phyloP scores from a whole-genome alignment of 352 stramenopile species.

The Globisporangium canariense region DNA sequence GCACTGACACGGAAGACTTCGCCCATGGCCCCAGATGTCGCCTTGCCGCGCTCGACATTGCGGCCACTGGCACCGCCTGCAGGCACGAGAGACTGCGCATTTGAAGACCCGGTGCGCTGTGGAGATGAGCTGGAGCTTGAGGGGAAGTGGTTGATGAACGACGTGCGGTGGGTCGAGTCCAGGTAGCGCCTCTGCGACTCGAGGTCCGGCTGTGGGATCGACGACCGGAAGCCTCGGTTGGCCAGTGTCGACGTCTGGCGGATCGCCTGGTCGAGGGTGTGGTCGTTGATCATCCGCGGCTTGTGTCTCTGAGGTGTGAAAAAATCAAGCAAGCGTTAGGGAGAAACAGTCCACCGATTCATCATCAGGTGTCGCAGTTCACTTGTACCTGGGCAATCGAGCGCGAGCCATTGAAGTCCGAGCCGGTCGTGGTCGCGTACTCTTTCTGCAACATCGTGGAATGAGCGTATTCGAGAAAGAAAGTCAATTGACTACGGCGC shows the following conservation, averaged over 20 bases:
- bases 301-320: slow-evolving; percentile 27
- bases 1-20: slow-evolving; percentile 53
- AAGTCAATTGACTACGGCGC: not conserved
- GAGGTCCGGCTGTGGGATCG: slow-evolving; percentile 46
- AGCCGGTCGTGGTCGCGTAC: slow-evolving; percentile 49
- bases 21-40: slow-evolving; percentile 53
- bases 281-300: slow-evolving; percentile 55
- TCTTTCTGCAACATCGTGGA: slow-evolving; percentile 38
- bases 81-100: slow-evolving; percentile 25
- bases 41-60: slow-evolving; percentile 56
- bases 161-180: slow-evolving; percentile 57
- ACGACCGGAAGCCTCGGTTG: slow-evolving; percentile 42
- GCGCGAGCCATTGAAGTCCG: slow-evolving; percentile 47
- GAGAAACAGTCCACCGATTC: not conserved
- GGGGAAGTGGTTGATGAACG: slow-evolving; percentile 50
- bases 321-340: not conserved
- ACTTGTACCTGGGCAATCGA: slow-evolving; percentile 25
- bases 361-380: no score
- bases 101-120: not conserved
- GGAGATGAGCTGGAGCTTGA: slow-evolving; percentile 7
- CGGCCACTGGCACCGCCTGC: slow-evolving; percentile 45
- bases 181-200: slow-evolving; percentile 50
- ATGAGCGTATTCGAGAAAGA: not conserved
- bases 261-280: slow-evolving; percentile 54
- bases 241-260: slow-evolving; percentile 31